phyloP scores from a whole-genome alignment of 371 early-diverging fungal species.

The Rhizopus delemar region DNA sequence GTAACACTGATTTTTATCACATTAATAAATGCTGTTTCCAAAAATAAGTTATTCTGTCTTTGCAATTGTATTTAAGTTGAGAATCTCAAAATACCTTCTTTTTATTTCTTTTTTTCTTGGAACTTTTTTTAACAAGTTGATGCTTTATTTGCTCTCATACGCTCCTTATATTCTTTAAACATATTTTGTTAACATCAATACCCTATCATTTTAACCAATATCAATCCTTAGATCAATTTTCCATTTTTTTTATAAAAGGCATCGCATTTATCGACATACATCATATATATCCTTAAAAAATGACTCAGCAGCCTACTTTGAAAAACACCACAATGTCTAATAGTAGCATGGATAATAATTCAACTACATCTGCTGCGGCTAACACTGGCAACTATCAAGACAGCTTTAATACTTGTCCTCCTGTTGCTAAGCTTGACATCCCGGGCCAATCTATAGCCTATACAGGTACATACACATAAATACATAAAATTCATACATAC shows the following conservation, averaged over 20 bases:
- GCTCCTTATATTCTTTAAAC: neutral
- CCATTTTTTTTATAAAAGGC: too few relatives aligned
- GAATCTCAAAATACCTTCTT: neutral
- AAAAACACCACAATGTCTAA: too few relatives aligned
- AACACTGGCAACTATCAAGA: constrained; percentile 8
- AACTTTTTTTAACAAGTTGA: neutral
- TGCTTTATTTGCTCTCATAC: neutral
- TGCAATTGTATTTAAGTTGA: neutral
- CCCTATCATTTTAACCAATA: neutral
- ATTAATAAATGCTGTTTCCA: neutral
- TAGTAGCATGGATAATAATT: too few relatives aligned
- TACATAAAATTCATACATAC: neutral
- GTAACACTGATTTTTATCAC: neutral
- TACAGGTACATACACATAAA: constrained; percentile 22
- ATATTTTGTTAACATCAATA: neutral
- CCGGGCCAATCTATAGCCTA: constrained; percentile 30
- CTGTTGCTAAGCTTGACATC: constrained; percentile 19
- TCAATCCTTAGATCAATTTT: neutral
- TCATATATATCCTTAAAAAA: neutral
- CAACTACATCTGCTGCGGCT: neutral
- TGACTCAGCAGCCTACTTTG: neutral
- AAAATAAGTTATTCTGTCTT: neutral
- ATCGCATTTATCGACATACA: neutral
- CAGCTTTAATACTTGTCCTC: constrained; percentile 18
- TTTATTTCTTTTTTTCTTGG: neutral